These are phyloP conservation scores for Hymenoscyphus scutula DNA, from an alignment of 2,329 filamentous ascomycete genomes.

Conservation along the genomic window DNA sequence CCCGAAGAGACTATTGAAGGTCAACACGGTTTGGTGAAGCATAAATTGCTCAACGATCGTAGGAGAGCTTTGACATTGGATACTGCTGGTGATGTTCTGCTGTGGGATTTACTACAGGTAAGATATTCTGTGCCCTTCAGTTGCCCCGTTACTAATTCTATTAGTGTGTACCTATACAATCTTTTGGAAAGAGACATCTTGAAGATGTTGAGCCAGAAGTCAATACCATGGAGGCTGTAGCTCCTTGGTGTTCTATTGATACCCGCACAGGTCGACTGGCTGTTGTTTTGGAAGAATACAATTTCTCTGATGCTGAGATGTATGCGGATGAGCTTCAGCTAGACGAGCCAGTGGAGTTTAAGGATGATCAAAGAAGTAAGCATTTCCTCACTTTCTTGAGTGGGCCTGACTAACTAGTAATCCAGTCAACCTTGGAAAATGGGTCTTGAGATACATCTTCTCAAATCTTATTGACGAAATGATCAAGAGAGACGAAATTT, in stretches of 20 bases:
- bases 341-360: slow-evolving; percentile 73
- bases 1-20: slow-evolving; percentile 87
- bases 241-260: slow-evolving; percentile 95
- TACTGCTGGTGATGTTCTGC: slow-evolving; percentile 87
- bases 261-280: slow-evolving; percentile 89
- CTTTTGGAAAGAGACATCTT: slow-evolving; percentile 91
- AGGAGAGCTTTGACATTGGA: slow-evolving; percentile 87
- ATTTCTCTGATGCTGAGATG: slow-evolving; percentile 95
- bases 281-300: slow-evolving; percentile 88
- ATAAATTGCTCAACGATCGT: slow-evolving; percentile 86
- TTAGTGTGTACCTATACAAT: slow-evolving; percentile 80
- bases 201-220: slow-evolving; percentile 87
- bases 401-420: slow-evolving; percentile 28
- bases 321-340: slow-evolving; percentile 87
- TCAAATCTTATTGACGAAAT: slow-evolving; percentile 86
- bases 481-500: slow-evolving; percentile 73
- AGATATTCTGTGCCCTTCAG: slow-evolving; percentile 28
- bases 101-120: slow-evolving; percentile 92
- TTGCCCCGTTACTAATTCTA: slow-evolving; percentile 22
- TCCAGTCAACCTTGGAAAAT: slow-evolving; percentile 90
- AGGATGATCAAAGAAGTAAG: slow-evolving; percentile 90
- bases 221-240: slow-evolving; percentile 84
- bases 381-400: slow-evolving; percentile 15
- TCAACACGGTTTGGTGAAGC: slow-evolving; percentile 92
- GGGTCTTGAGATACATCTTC: slow-evolving; percentile 92